Percentiles rank a stretch among this genome's conserved stretches.
phyloP scores from a whole-genome alignment of 352 stramenopile species.

The Pythium oligandrum region DNA sequence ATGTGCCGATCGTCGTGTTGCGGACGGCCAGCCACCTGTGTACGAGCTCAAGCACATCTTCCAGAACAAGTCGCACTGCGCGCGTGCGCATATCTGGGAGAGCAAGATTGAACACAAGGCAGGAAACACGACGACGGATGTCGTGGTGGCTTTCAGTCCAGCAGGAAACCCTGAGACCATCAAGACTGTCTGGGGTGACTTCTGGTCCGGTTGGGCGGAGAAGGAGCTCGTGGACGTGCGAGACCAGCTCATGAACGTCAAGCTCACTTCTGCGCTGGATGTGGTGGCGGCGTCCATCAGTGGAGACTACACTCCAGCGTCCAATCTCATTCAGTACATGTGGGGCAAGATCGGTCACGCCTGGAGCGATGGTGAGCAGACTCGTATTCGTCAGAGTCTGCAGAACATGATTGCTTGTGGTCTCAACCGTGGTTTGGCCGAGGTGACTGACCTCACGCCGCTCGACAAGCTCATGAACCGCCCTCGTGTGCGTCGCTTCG shows the following conservation, averaged over 20 bases:
- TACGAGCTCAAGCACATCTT: conserved; percentile 86
- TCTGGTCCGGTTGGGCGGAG: conserved; percentile 84
- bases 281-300: conserved; percentile 78
- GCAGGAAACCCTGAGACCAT: conserved; percentile 80
- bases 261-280: conserved; percentile 64
- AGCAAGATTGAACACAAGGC: conserved; percentile 37
- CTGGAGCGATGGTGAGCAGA: conserved; percentile 82
- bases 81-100: conserved; percentile 75
- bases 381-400: conserved; percentile 77
- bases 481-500: conserved; percentile 55
- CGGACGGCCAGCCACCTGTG: conserved; percentile 39
- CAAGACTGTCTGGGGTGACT: conserved; percentile 78
- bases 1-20: conserved; percentile 46
- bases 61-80: conserved; percentile 80
- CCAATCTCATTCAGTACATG: conserved; percentile 74
- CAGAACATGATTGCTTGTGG: conserved; percentile 84
- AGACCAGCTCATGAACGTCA: conserved; percentile 72
- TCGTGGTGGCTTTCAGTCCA: conserved; percentile 78
- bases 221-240: conserved; percentile 79
- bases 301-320: conserved; percentile 71
- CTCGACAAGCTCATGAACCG: conserved; percentile 74
- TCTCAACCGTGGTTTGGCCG: conserved; percentile 69
- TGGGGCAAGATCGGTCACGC: conserved; percentile 77
- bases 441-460: conserved; percentile 53
- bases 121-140: conserved; percentile 36